A percentile compares a stretch with the other conserved stretches of the same genome.
Evolutionary conservation across 2,329 filamentous ascomycete species (phyloP).

Genomic region (Emericellopsis atlantica): DNA sequence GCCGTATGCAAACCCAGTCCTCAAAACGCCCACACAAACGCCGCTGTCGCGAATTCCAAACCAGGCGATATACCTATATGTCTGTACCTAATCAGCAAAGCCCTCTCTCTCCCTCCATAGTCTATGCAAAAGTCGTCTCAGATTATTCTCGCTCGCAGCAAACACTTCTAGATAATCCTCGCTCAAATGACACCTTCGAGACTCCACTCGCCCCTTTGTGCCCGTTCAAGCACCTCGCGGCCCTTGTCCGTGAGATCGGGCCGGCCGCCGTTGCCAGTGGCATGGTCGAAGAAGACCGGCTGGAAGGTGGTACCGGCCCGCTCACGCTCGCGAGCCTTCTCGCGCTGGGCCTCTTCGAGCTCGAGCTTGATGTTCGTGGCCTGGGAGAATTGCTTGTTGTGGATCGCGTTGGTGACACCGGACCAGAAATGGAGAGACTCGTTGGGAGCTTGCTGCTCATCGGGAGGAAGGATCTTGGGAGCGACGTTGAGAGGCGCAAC

Average conservation of each 20-base stretch:
- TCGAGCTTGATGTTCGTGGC: conserved; percentile 84
- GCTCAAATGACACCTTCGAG: conserved; percentile 28
- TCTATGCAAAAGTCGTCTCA: neutral
- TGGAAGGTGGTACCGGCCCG: conserved; percentile 57
- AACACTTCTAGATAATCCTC: neutral
- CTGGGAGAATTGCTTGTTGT: conserved; percentile 66
- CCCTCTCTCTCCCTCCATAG: neutral
- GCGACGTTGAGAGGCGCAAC: conserved; percentile 71
- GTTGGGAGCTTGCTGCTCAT: conserved; percentile 69
- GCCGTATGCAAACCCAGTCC: too few relatives aligned
- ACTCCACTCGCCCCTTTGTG: conserved; percentile 40
- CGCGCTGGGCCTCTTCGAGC: conserved; percentile 79
- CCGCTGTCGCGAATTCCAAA: neutral
- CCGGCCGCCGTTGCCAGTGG: conserved; percentile 40
- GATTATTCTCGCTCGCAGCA: neutral
- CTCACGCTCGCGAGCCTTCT: conserved; percentile 72
- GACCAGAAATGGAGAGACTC: conserved; percentile 85
- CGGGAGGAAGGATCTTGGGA: conserved; percentile 66
- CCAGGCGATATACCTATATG: neutral
- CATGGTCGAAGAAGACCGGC: conserved; percentile 74
- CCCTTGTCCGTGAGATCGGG: conserved; percentile 44
- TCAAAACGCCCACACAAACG: conserved; percentile 1
- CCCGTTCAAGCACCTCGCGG: conserved; percentile 32
- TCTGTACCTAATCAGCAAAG: neutral
- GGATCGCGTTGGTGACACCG: conserved; percentile 75